A percentile compares a stretch with the other conserved stretches of the same genome.
These are phyloP conservation scores for Diplodia intermedia DNA, from an alignment of 2,329 filamentous ascomycete genomes.

Conservation along the genomic window DNA sequence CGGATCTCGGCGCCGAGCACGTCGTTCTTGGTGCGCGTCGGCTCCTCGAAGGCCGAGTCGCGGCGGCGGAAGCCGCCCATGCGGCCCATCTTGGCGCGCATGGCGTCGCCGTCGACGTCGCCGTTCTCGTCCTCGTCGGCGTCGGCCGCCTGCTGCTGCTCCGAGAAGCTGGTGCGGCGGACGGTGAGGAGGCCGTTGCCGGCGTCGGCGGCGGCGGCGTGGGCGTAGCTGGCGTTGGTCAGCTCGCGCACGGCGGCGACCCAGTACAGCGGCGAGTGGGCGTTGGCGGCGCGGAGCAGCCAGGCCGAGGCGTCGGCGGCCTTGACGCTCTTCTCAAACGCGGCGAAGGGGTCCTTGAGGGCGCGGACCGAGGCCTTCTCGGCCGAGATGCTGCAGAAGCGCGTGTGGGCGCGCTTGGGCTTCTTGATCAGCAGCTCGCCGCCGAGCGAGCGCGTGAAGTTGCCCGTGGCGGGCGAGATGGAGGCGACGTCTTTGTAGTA, in stretches of 20 bases:
- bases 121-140: constrained; percentile 18
- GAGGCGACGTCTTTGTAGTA: constrained; percentile 32
- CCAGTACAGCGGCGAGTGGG: constrained; percentile 20
- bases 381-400: constrained; percentile 30
- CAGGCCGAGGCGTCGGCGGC: background rate
- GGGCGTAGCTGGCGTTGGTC: constrained; percentile 27
- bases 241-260: constrained; percentile 26
- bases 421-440: constrained; percentile 26
- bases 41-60: constrained; percentile 31
- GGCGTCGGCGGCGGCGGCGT: constrained; percentile 15
- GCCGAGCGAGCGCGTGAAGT: constrained; percentile 30
- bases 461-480: constrained; percentile 27
- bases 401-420: constrained; percentile 19
- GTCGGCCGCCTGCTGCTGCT: background rate
- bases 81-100: constrained; percentile 13
- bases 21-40: constrained; percentile 31
- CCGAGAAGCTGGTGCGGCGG: constrained; percentile 10
- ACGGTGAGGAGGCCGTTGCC: constrained; percentile 29
- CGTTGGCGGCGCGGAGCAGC: constrained; percentile 23
- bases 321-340: constrained; percentile 17
- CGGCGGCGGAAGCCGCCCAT: constrained; percentile 10
- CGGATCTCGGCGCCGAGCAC: constrained; percentile 30
- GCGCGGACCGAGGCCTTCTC: constrained; percentile 17
- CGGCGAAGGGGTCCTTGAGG: constrained; percentile 22
- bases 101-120: constrained; percentile 22